Conservation (phyloP, 208 protist genomes). For the Wallacemonas sp. region DNA sequence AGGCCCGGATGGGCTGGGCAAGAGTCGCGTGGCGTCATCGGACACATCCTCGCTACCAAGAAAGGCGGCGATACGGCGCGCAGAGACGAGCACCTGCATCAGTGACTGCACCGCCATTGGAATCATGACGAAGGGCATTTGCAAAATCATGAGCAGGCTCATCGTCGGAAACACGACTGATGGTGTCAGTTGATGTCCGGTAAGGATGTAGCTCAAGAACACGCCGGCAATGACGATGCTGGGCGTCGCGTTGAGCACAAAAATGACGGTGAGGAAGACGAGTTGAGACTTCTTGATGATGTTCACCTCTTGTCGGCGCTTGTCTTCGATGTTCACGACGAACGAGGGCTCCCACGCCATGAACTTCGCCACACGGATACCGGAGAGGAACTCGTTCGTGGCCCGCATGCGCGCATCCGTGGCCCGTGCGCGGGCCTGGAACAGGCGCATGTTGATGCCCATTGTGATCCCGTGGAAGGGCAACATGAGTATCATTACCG, state of each 20-base stretch:
- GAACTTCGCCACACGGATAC: conserved; percentile 91
- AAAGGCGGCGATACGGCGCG: conserved; percentile 56
- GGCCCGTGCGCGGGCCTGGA: conserved; percentile 16
- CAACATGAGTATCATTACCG: conserved; percentile 49
- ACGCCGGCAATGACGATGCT: conserved; percentile 47
- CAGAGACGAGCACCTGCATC: conserved; percentile 59
- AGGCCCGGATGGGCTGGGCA: not conserved
- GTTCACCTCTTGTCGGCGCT: conserved; percentile 37
- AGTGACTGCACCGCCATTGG: conserved; percentile 59
- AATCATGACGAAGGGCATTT: conserved; percentile 73
- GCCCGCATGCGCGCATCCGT: conserved; percentile 85
- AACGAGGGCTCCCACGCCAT: conserved; percentile 88
- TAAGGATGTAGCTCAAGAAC: conserved; percentile 37
- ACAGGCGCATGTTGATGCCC: conserved; percentile 33
- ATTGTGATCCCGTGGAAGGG: conserved; percentile 64
- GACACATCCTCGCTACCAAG: conserved; percentile 28
- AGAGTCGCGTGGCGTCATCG: not conserved
- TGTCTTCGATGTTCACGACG: conserved; percentile 26
- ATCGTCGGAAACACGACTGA: conserved; percentile 86
- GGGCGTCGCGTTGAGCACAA: conserved; percentile 51
- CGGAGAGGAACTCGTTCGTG: conserved; percentile 87
- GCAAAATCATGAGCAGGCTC: conserved; percentile 76
- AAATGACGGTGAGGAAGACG: conserved; percentile 20
- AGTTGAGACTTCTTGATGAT: conserved; percentile 22
- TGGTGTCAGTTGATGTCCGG: conserved; percentile 62